Base-by-base conservation (phyloP, 495 filamentous ascomycete species). In the Penicillium cataractarum region DNA sequence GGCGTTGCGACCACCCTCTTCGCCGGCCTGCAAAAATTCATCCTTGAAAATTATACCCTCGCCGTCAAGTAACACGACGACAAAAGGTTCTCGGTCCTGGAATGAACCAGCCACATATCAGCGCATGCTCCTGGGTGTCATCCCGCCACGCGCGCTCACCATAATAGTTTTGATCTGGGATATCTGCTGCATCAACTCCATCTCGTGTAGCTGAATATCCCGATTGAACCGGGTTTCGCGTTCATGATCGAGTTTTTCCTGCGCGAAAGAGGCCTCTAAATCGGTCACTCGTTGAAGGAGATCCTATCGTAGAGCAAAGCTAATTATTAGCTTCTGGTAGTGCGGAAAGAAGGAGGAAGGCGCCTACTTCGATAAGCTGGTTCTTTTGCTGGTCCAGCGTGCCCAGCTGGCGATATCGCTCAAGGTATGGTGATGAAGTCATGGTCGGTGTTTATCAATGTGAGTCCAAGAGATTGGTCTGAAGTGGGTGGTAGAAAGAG, bases 11-110 rank as follows among this genome's bases (percentile, higher is more conserved):
- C 92, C 92, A 39, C 92, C 92, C 54, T 85, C 78, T 64, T 87
- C 76, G 6, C 90, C 91, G 49, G 84, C 78, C 55, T 83, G 78
- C 53, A 93, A 68, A 40, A 86, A 83, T 35, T 83, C 72, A 64
- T 92, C 86, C 55, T 86, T 80, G 71, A 96, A 96, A 65, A 94
- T 84, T 67, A 92, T 83, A 29, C 87, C 87, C 68, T 93, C 88
- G 29, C 90, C 91, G 69, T 96, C 91, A 55, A 96, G 83, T 60
- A 96, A 77, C 19, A 92, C 82, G 29, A 91, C 71, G 65, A 93
- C 80, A 68, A 92, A 94, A 9, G 89, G 86, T 78, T 93, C 89
- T 53, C 84, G 85, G 50, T 88, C 88, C 90, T 93, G 70, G 50
- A 58, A 27, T 44, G 61, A 61, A 40, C 42, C 56, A 39, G 61